A percentile compares a stretch with the other conserved stretches of the same genome.
These are phyloP conservation scores for Chaetomium olivaceum DNA, from an alignment of 2,329 filamentous ascomycete species.

Conservation along the genomic window DNA sequence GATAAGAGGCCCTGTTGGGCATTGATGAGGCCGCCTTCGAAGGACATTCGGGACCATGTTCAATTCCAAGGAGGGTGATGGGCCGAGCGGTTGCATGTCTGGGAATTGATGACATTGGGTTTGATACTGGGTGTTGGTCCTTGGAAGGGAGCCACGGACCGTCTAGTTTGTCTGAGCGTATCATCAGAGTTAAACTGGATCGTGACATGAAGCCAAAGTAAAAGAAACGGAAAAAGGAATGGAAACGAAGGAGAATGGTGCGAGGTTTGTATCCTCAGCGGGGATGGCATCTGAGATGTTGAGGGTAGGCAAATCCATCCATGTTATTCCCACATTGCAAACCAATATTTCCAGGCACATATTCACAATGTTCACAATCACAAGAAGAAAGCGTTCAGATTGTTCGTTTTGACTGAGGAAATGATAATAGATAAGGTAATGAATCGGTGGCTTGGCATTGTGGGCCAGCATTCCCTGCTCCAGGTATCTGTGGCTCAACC, in stretches of 20 bases:
- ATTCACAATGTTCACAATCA: neutral
- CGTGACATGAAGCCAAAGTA: neutral
- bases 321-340: neutral
- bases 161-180: too few relatives aligned
- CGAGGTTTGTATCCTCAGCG: neutral
- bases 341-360: neutral
- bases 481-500: neutral
- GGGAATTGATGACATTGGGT: neutral
- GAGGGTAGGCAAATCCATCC: neutral
- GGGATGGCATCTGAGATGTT: neutral
- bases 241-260: too few relatives aligned
- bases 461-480: neutral
- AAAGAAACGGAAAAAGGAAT: too few relatives aligned
- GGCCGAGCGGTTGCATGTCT: neutral
- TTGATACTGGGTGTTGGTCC: neutral
- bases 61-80: neutral
- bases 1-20: neutral
- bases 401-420: neutral
- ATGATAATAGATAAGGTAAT: too few relatives aligned
- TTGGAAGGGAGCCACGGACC: neutral
- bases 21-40: neutral
- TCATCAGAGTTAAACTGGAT: neutral
- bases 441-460: neutral
- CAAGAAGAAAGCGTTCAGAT: neutral
- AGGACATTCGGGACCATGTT: neutral